These are phyloP conservation scores for Xenoacremonium recifei DNA, from an alignment of 2,329 filamentous ascomycete species.

Conservation along the genomic window DNA sequence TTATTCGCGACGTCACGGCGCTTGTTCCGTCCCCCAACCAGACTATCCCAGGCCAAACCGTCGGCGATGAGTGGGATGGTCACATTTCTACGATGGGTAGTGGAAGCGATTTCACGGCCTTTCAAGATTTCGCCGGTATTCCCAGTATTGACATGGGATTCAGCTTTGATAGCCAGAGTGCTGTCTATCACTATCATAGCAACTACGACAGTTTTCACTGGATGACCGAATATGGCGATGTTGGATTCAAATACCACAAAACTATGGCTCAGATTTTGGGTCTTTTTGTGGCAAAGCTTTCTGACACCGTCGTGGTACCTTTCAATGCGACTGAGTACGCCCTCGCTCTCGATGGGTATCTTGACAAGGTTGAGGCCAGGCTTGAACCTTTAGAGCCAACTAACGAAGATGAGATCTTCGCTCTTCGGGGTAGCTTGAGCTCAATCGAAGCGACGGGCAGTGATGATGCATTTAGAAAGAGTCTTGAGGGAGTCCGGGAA, in stretches of 20 bases:
- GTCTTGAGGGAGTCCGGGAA: constrained; percentile 37
- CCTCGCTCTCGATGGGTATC: constrained; percentile 50
- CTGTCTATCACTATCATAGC: constrained; percentile 80
- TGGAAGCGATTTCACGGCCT: constrained; percentile 73
- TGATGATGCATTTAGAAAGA: constrained; percentile 36
- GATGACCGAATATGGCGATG: constrained; percentile 81
- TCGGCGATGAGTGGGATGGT: constrained; percentile 67
- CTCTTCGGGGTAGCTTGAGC: constrained; percentile 24
- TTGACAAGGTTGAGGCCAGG: constrained; percentile 50
- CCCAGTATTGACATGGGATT: constrained; percentile 66
- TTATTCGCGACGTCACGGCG: constrained; percentile 65
- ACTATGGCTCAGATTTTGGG: constrained; percentile 66
- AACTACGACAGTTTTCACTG: constrained; percentile 91
- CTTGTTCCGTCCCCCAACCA: constrained; percentile 73
- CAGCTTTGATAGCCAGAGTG: constrained; percentile 37
- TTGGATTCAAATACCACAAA: constrained; percentile 63
- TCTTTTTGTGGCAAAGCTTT: constrained; percentile 59
- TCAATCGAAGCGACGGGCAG: constrained; percentile 31
- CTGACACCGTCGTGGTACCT: constrained; percentile 60
- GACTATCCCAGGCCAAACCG: constrained; percentile 67
- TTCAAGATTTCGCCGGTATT: constrained; percentile 70
- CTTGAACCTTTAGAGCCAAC: constrained; percentile 32
- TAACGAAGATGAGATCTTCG: constrained; percentile 30
- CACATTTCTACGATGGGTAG: constrained; percentile 65
- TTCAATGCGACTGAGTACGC: constrained; percentile 67